A percentile compares a stretch with the other conserved stretches of the same genome.
Conservation (phyloP, 768 basidiomycete genomes). For the Xerocomus potaroensis region DNA sequence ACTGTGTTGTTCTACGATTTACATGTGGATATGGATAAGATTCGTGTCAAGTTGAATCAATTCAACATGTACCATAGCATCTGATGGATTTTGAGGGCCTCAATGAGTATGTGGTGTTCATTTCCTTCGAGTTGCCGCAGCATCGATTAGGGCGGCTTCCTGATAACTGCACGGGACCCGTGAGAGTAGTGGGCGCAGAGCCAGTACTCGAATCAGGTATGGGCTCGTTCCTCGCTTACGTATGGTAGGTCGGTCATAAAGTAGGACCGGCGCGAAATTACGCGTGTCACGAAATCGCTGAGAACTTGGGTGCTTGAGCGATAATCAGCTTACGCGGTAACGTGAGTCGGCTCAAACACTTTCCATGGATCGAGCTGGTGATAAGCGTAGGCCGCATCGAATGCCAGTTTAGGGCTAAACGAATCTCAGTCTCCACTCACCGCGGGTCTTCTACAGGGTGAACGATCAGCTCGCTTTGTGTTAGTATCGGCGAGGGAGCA, state of each 20-base stretch:
- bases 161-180: constrained; percentile 3
- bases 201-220: neutral
- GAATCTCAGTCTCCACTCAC: too few relatives aligned
- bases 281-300: neutral
- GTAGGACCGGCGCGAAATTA: neutral
- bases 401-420: too few relatives aligned
- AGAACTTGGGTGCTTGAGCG: neutral
- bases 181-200: constrained; percentile 2
- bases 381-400: too few relatives aligned
- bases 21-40: constrained; percentile 3
- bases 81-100: neutral
- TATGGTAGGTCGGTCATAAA: neutral
- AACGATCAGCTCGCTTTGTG: neutral
- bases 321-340: neutral
- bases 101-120: neutral
- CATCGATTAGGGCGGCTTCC: constrained; percentile 1
- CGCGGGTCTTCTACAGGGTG: too few relatives aligned
- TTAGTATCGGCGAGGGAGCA: neutral
- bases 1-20: constrained; percentile 6
- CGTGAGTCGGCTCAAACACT: neutral
- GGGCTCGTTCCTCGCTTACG: constrained; percentile 1
- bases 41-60: neutral
- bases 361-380: too few relatives aligned
- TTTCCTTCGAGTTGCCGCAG: neutral
- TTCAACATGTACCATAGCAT: neutral